Evolutionary conservation across 352 stramenopile species (phyloP).

Genomic region (Globisporangium cederbergense): DNA sequence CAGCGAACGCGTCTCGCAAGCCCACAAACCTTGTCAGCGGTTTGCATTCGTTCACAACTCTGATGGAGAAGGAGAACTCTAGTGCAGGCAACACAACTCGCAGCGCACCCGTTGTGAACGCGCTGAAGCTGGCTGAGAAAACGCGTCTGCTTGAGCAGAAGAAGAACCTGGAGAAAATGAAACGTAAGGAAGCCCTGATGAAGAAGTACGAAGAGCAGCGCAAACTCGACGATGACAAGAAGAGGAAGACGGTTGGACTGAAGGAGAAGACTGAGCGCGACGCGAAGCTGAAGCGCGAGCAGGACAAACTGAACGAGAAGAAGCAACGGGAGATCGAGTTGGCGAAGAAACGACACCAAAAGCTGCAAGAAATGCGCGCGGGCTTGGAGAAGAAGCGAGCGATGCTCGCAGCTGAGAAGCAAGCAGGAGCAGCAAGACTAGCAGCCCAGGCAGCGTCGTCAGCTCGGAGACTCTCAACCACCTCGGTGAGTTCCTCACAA

Average conservation of each 20-base stretch:
- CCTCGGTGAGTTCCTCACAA: neutral
- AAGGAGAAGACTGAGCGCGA: constrained; percentile 71
- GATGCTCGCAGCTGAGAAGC: constrained; percentile 43
- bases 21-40: constrained; percentile 66
- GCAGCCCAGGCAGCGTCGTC: constrained; percentile 13
- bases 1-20: constrained; percentile 22
- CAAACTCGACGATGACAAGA: constrained; percentile 63
- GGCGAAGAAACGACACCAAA: constrained; percentile 57
- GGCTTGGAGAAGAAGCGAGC: constrained; percentile 68
- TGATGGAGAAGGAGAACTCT: constrained; percentile 52
- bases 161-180: constrained; percentile 57
- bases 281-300: constrained; percentile 41
- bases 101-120: constrained; percentile 52
- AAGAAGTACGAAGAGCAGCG: constrained; percentile 73
- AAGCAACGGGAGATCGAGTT: constrained; percentile 67
- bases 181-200: constrained; percentile 57
- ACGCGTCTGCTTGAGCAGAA: constrained; percentile 65
- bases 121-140: constrained; percentile 70
- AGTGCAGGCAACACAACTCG: constrained; percentile 30
- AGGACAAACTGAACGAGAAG: constrained; percentile 44
- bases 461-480: constrained; percentile 1
- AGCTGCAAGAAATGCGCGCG: constrained; percentile 62
- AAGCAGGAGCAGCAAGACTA: constrained; percentile 20
- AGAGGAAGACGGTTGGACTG: constrained; percentile 41
- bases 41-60: constrained; percentile 68